These are phyloP conservation scores for Debaryomyces coudertii DNA, from an alignment of 1,139 yeast species.

Conservation along the genomic window DNA sequence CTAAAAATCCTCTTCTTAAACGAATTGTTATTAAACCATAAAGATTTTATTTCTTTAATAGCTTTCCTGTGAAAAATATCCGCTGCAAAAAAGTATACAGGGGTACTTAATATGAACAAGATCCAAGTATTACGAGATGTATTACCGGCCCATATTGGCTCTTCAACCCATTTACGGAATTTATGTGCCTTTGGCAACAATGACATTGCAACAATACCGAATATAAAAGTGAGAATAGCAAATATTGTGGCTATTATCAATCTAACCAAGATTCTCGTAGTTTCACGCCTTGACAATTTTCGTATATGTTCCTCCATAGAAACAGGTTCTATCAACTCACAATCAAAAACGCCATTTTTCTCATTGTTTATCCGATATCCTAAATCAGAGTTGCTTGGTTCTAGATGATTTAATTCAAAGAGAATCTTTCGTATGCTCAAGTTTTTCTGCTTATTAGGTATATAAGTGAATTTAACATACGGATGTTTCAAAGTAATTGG, in stretches of 20 bases:
- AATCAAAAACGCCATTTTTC: conserved; percentile 41
- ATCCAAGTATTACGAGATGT: conserved; percentile 70
- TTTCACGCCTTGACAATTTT: conserved; percentile 52
- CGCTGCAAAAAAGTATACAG: conserved; percentile 75
- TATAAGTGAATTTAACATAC: conserved; percentile 61
- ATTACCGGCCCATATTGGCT: conserved; percentile 66
- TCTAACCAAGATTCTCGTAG: conserved; percentile 48
- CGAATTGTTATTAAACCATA: conserved; percentile 61
- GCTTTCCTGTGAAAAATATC: conserved; percentile 74
- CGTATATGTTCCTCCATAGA: conserved; percentile 68
- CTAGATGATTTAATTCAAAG: conserved; percentile 48
- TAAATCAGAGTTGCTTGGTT: conserved; percentile 28
- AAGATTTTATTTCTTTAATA: conserved; percentile 53
- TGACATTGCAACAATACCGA: conserved; percentile 73
- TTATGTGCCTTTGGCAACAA: conserved; percentile 48
- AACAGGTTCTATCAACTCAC: conserved; percentile 58
- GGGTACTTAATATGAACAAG: conserved; percentile 64
- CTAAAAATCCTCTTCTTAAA: conserved; percentile 60
- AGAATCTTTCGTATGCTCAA: conserved; percentile 58
- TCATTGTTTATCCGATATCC: conserved; percentile 29
- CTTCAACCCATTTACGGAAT: conserved; percentile 58
- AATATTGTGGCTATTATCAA: conserved; percentile 51
- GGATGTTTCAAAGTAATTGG: conserved; percentile 60
- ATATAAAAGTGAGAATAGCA: conserved; percentile 70
- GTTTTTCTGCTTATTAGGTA: conserved; percentile 52